These are phyloP conservation scores for Paramecium sonneborni DNA, from an alignment of 73 alveolate genomes.

Conservation along the genomic window DNA sequence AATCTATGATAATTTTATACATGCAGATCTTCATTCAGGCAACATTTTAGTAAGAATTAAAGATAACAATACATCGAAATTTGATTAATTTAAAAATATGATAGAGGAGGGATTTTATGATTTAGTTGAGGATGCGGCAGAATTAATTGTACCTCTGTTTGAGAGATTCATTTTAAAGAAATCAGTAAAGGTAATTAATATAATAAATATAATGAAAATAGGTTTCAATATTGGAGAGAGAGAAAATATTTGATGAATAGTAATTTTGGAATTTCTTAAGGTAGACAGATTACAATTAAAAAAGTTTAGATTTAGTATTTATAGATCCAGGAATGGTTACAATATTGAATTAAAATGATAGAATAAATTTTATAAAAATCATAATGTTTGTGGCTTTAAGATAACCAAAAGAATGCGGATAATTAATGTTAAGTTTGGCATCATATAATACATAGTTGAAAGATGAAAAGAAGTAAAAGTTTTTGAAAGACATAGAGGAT, in stretches of 20 bases:
- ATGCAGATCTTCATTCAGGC: slow-evolving; percentile 55
- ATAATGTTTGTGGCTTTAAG: slow-evolving; percentile 17
- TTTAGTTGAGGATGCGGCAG: not conserved
- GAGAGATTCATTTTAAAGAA: not conserved
- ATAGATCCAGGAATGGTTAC: slow-evolving; percentile 45
- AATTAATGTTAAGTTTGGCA: slow-evolving; percentile 42
- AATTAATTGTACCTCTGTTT: not conserved
- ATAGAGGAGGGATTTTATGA: slow-evolving; percentile 15
- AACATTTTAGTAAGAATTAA: slow-evolving; percentile 13
- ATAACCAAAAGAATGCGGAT: slow-evolving; percentile 24
- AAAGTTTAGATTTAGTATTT: not conserved
- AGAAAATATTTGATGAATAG: not conserved
- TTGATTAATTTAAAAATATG: not conserved
- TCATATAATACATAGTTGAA: not conserved
- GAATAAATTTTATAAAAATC: not conserved
- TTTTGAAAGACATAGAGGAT: slow-evolving; percentile 9
- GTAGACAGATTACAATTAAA: not conserved
- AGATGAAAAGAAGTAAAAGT: not conserved
- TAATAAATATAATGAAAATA: not conserved
- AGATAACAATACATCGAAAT: not conserved
- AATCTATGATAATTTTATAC: slow-evolving; percentile 45
- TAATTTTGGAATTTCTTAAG: slow-evolving; percentile 31
- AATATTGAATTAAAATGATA: not conserved
- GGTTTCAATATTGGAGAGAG: not conserved
- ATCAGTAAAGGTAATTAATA: not conserved